phyloP scores from a whole-genome alignment of 1,139 yeast species.

The Saccharomyces pastorianus region DNA sequence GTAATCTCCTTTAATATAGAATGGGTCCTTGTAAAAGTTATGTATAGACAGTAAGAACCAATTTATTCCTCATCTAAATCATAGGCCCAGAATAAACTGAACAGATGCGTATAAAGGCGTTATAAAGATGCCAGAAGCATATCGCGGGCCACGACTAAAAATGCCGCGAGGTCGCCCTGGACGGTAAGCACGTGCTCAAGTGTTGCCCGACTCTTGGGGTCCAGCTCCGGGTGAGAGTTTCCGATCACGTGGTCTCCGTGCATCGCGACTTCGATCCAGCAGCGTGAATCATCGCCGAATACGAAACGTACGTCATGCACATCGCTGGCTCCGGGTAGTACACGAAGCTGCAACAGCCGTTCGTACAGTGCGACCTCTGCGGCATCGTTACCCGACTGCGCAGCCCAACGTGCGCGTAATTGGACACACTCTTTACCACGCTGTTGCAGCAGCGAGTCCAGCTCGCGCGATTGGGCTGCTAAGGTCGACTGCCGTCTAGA shows the following conservation, averaged over 20 bases:
- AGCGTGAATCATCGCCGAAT: background rate
- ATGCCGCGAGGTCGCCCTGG: background rate
- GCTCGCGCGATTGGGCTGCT: background rate
- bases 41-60: background rate
- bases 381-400: background rate
- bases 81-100: background rate
- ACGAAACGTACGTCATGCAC: background rate
- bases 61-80: background rate
- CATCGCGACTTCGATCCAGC: background rate
- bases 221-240: background rate
- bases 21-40: background rate
- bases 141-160: background rate
- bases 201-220: background rate
- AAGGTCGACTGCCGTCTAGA: background rate
- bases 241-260: background rate
- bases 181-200: background rate
- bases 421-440: background rate
- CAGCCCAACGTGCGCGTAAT: background rate
- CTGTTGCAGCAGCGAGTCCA: conserved; percentile 1
- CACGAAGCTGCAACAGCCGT: background rate
- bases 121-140: background rate
- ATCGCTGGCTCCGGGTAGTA: background rate
- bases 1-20: background rate
- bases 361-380: background rate
- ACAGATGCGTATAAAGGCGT: background rate